These are phyloP conservation scores for Cercospora citrullina DNA, from an alignment of 2,329 filamentous ascomycete species.

Conservation along the genomic window DNA sequence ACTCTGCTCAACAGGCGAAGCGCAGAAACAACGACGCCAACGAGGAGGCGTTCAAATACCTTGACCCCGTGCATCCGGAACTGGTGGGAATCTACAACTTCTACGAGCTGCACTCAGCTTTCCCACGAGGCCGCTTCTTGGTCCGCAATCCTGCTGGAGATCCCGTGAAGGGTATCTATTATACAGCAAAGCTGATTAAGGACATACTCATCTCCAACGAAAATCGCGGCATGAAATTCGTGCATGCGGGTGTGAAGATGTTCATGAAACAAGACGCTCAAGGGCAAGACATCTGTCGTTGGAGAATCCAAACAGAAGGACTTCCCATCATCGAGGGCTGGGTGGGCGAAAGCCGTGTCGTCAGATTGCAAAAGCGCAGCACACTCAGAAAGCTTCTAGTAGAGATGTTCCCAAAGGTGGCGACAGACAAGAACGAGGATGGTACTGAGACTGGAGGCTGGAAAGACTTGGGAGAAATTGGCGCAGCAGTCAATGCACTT, in stretches of 20 bases:
- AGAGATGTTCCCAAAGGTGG: conserved; percentile 95
- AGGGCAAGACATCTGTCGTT: conserved; percentile 79
- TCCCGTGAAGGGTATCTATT: conserved; percentile 94
- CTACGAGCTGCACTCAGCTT: conserved; percentile 79
- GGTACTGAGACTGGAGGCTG: conserved; percentile 62
- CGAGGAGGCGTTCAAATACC: conserved; percentile 95
- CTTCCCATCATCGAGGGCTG: conserved; percentile 89
- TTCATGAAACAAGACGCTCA: conserved; percentile 97
- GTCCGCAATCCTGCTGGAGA: conserved; percentile 88
- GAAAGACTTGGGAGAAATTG: conserved; percentile 81
- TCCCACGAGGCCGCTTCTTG: conserved; percentile 90
- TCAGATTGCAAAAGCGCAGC: conserved; percentile 72
- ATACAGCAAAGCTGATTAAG: conserved; percentile 80
- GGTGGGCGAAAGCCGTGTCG: conserved; percentile 74
- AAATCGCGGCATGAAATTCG: conserved; percentile 87
- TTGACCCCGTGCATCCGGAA: conserved; percentile 71
- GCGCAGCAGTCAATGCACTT: conserved; percentile 74
- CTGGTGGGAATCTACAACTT: conserved; percentile 77
- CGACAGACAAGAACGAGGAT: conserved; percentile 30
- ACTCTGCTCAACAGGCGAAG: conserved; percentile 19
- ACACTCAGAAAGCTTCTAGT: conserved; percentile 81
- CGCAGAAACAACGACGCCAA: conserved; percentile 49
- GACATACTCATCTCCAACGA: conserved; percentile 87
- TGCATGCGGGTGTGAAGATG: conserved; percentile 97
- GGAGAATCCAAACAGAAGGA: conserved; percentile 94